Evolutionary conservation across 306 rosid species (phyloP), one percentile per base, ranked within the genome.

Genomic region (Glycine tomentella): DNA sequence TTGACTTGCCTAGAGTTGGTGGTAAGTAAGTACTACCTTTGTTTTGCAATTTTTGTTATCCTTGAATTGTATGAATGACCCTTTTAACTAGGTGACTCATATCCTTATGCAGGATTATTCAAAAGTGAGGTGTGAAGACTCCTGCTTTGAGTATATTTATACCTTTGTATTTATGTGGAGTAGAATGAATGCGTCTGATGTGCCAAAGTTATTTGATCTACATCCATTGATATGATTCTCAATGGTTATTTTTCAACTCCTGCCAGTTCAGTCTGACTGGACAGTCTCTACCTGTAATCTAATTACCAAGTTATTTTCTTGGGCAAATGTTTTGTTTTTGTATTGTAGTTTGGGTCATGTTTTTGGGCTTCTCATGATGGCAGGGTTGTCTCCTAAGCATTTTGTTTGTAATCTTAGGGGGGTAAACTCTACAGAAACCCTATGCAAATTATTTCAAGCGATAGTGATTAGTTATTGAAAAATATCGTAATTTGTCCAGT

Each of bases 161-260:
- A 73, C 82, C 78, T 84, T 75, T 82, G 77, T 80, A 78, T 83
- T 78, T 87, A 83, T 83, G 81, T 84, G 92, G 87, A 82, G 79
- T 88, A 71, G 91, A 87, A 61, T 74, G 61, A 86, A 75, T 83
- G 91, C 82, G 40, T 81, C 87, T 53, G n/a, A n/a, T n/a, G n/a
- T n/a, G 83, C 71, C 74, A 65, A 81, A 78, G 80, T 70, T 74
- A 68, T 81, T 83, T 68, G 75, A 72, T 84, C 89, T 78, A 77
- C 80, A 44, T 81, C 70, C 25, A 74, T 75, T 68, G 81, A 83
- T 87, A 84, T 70, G 83, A 76, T 83, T 78, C n/a, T n/a, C 81
- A 70, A 53, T 72, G 82, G 84, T 63, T 79, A 49, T 72, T 81
- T 75, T 69, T 84, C 78, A 52, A 58, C 83, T 80, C 86, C 82